Conservation (phyloP, 768 basidiomycete species). For the Tricholoma hemisulphureum region DNA sequence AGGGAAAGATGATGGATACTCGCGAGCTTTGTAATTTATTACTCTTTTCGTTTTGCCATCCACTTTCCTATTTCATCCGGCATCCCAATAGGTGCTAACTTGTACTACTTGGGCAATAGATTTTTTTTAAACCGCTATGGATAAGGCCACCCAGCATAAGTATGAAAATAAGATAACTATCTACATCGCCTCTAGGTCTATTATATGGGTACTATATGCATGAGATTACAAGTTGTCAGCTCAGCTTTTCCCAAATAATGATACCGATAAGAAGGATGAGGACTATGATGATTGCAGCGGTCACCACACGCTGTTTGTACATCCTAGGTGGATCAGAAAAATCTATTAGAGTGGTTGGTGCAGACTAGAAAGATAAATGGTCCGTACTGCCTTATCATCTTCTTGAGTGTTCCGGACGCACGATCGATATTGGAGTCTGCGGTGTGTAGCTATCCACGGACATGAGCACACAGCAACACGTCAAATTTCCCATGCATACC, state of each 20-base stretch:
- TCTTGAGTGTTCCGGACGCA: slow-evolving; percentile 87
- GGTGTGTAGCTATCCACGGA: slow-evolving; percentile 59
- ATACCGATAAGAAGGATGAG: slow-evolving; percentile 81
- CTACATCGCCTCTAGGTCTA: too few relatives aligned
- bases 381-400: slow-evolving; percentile 91
- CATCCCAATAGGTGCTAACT: slow-evolving; percentile 1
- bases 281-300: slow-evolving; percentile 80
- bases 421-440: slow-evolving; percentile 90
- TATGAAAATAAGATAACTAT: too few relatives aligned
- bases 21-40: slow-evolving; percentile 29
- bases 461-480: neutral
- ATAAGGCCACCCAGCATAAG: neutral
- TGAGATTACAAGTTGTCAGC: slow-evolving; percentile 24
- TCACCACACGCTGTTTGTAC: slow-evolving; percentile 94
- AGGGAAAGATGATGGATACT: slow-evolving; percentile 29
- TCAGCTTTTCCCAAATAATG: slow-evolving; percentile 78
- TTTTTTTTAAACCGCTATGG: too few relatives aligned
- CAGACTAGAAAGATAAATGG: slow-evolving; percentile 10
- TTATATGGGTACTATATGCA: too few relatives aligned
- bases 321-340: slow-evolving; percentile 63
- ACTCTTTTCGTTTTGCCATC: slow-evolving; percentile 11
- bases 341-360: slow-evolving; percentile 27
- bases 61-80: slow-evolving; percentile 1
- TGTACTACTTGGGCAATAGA: slow-evolving; percentile 20
- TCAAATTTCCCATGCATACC: slow-evolving; percentile 41